Evolutionary conservation across 768 basidiomycete species (phyloP).

Genomic region (Mycena kentingensis): DNA sequence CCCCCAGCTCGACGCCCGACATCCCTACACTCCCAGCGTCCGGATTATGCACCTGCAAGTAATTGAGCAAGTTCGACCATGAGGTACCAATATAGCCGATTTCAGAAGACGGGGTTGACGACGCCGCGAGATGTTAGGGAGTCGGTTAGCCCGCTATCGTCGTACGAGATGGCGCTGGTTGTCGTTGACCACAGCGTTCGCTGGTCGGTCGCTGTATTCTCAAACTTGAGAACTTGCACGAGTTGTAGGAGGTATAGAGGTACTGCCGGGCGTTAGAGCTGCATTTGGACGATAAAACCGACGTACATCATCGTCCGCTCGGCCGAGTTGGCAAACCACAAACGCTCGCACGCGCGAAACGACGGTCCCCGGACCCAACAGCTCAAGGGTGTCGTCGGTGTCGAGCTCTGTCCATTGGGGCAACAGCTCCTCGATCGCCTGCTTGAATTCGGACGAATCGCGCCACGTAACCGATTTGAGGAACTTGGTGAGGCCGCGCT

Average conservation of each 20-base stretch:
- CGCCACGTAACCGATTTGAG: constrained; percentile 97
- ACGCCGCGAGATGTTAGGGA: constrained; percentile 88
- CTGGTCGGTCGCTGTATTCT: constrained; percentile 77
- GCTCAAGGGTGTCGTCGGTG: constrained; percentile 93
- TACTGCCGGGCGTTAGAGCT: constrained; percentile 66
- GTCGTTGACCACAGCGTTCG: constrained; percentile 64
- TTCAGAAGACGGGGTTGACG: constrained; percentile 81
- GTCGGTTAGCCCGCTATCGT: constrained; percentile 91
- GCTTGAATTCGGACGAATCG: constrained; percentile 94
- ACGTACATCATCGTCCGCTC: constrained; percentile 90
- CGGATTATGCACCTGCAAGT: constrained; percentile 81
- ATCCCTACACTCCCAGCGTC: constrained; percentile 95
- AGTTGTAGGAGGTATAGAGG: constrained; percentile 91
- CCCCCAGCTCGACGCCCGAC: constrained; percentile 88
- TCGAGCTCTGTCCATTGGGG: constrained; percentile 98
- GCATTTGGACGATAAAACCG: not conserved
- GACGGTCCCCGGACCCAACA: constrained; percentile 86
- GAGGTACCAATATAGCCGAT: constrained; percentile 95
- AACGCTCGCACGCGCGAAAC: constrained; percentile 93
- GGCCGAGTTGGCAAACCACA: constrained; percentile 85
- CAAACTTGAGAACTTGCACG: constrained; percentile 97
- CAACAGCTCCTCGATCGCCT: constrained; percentile 93
- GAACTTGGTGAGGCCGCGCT: constrained; percentile 95
- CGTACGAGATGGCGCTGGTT: constrained; percentile 77
- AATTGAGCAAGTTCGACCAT: constrained; percentile 93